Conservation (phyloP, 371 early-diverging fungal species). For the Synchytrium microbalum region DNA sequence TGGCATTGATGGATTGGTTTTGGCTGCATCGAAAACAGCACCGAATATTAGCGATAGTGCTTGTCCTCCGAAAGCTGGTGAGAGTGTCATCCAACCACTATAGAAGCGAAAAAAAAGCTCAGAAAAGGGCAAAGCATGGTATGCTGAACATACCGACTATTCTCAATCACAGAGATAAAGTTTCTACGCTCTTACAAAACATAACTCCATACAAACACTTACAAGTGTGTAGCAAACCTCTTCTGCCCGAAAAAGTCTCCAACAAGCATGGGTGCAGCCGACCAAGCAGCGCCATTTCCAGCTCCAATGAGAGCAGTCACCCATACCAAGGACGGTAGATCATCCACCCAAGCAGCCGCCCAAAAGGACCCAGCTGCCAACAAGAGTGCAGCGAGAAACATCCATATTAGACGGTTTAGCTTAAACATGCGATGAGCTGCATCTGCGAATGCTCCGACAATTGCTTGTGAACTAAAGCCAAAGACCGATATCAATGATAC, state of each 20-base stretch:
- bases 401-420: slow-evolving; percentile 12
- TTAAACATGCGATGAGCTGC: not conserved
- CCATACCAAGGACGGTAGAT: not conserved
- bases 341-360: not conserved
- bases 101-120: no score
- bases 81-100: slow-evolving; percentile 20
- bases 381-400: slow-evolving; percentile 12
- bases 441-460: slow-evolving; percentile 26
- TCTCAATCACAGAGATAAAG: not conserved
- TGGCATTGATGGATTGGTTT: not conserved
- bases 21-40: slow-evolving; percentile 14
- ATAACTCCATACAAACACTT: slow-evolving; percentile 14
- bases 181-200: not conserved
- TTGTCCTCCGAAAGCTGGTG: slow-evolving; percentile 31
- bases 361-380: no score
- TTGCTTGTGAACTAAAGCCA: slow-evolving; percentile 26
- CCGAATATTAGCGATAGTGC: slow-evolving; percentile 27
- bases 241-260: slow-evolving; percentile 26
- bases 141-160: no score
- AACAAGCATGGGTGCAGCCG: slow-evolving; percentile 28
- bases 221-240: slow-evolving; percentile 27
- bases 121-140: no score
- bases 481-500: slow-evolving; percentile 25
- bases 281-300: slow-evolving; percentile 30
- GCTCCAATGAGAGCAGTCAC: slow-evolving; percentile 25